phyloP scores from a whole-genome alignment of 2,329 filamentous ascomycete genomes.

The Lasiodiplodia sp. region DNA sequence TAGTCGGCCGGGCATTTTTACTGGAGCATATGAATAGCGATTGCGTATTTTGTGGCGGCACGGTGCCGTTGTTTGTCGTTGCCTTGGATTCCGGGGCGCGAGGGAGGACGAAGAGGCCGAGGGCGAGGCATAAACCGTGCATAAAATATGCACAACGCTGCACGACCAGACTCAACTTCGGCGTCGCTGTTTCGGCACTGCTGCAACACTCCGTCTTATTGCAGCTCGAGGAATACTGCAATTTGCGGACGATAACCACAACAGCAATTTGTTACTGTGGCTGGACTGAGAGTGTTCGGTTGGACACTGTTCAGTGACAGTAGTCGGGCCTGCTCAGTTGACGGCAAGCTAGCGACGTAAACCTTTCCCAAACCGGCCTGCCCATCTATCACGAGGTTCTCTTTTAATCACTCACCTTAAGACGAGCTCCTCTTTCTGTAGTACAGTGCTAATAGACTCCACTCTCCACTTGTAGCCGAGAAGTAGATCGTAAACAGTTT shows the following conservation, averaged over 20 bases:
- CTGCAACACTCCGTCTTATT: background rate
- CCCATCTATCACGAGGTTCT: background rate
- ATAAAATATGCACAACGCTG: background rate
- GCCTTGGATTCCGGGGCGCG: background rate
- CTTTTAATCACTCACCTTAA: background rate
- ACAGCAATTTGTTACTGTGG: background rate
- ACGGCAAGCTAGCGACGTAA: background rate
- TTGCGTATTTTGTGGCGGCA: background rate
- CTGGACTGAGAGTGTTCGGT: background rate
- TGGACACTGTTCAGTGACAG: background rate
- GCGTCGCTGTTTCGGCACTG: background rate
- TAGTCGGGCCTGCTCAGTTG: background rate
- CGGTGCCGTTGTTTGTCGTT: background rate
- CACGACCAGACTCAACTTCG: background rate
- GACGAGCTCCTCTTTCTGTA: background rate
- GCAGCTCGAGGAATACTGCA: background rate
- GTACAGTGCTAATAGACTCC: background rate
- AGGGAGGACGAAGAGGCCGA: background rate
- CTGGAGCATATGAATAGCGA: background rate
- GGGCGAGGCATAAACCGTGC: constrained; percentile 1
- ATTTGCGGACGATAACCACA: background rate
- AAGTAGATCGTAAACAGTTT: background rate
- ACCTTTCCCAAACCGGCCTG: constrained; percentile 9
- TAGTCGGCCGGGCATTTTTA: background rate
- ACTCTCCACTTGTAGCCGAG: background rate